Conservation (phyloP, 768 basidiomycete genomes). For the Steccherinum ochraceum region DNA sequence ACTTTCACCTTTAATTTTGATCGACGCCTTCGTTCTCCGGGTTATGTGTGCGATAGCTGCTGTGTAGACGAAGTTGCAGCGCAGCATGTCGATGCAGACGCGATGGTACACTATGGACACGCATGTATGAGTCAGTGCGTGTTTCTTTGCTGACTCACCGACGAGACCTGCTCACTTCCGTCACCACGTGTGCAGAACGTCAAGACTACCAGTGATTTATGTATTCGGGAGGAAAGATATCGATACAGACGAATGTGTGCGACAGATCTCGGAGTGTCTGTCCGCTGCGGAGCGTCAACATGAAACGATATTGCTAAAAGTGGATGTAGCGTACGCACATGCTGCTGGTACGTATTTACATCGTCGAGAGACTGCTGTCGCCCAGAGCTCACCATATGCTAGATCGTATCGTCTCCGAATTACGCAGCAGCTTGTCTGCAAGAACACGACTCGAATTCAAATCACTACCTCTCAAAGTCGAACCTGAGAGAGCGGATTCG, state of each 20-base stretch:
- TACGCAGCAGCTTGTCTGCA: background rate
- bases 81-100: constrained; percentile 88
- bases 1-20: background rate
- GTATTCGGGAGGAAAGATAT: constrained; percentile 77
- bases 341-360: constrained; percentile 48
- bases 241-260: constrained; percentile 46
- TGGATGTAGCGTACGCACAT: constrained; percentile 77
- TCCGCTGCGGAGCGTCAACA: constrained; percentile 5
- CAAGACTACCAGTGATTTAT: constrained; percentile 84
- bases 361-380: too few species aligned
- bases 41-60: constrained; percentile 74
- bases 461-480: background rate
- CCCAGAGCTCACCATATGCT: background rate
- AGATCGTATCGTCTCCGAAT: background rate
- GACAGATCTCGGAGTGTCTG: constrained; percentile 32
- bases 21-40: background rate
- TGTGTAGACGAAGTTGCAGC: constrained; percentile 97
- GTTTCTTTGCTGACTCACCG: background rate
- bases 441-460: background rate
- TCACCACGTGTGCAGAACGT: constrained; percentile 50
- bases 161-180: background rate
- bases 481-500: too few species aligned
- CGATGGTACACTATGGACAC: constrained; percentile 92
- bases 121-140: constrained; percentile 91
- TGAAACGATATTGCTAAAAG: constrained; percentile 46